Base-by-base conservation (phyloP, 1,284 basidiomycete species). In the Boletellus deceptivus region DNA sequence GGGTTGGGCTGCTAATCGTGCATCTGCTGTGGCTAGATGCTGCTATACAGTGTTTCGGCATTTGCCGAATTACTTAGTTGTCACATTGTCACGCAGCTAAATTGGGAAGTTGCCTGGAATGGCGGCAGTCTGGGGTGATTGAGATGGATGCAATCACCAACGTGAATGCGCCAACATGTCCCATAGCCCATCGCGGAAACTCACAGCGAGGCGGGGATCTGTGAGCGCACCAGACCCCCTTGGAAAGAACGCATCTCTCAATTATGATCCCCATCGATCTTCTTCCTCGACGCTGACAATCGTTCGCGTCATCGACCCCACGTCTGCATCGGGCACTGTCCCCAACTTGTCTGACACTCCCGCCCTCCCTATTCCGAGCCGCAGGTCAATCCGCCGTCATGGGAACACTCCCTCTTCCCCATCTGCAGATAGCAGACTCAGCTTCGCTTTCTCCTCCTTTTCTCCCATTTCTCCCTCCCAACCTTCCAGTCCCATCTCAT, bases 221-320 rank as follows among this genome's bases (percentile, higher is more conserved):
- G 68, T 76, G 24, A 73, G 78, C 33, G 87, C 88, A 0, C 68
- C 76, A 1, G 87, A 90, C 63, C 87, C 87, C 0, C 82, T 73
- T 60, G 85, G 78, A 40, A 67, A 72, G 6, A 78, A 84, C 59
- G 62, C 75, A 11, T 61, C 70, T 8, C 60, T 80, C 41, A 83
- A 83, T 62, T 63, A 75, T 52, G 75, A 81, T 63, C 77, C 80
- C 6, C 69, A 71, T 46, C 70, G 82, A 54, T 72, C 78, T 2
- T 77, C 80, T 0, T 79, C 80, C 29, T 86, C 82, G 64, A 82
- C 74, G 3, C 75, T 91, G 40, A 89, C 86, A 46, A 89, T 91
- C 69, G 83, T 89, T 38, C 82, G 84, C 49, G 82, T 89, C 42
- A 46, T 66, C 42, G 63, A 69, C 35, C 49, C 65, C 31, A n/a